Percentiles rank a stretch among this genome's conserved stretches.
phyloP scores from a whole-genome alignment of 768 basidiomycete genomes.

The Leccinum pellstonianum region DNA sequence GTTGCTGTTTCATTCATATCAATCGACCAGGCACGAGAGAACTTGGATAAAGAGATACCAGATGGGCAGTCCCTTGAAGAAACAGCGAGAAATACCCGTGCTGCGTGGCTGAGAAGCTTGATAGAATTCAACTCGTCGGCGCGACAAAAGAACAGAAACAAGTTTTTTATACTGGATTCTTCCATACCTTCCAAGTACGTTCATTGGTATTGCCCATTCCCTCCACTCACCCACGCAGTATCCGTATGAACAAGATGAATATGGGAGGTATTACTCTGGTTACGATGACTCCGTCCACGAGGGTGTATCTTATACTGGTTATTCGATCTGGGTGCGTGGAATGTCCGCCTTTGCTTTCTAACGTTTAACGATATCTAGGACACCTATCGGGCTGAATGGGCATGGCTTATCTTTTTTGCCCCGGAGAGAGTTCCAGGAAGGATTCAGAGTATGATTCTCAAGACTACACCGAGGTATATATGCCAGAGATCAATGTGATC shows the following conservation, averaged over 20 bases:
- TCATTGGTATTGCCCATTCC: not conserved
- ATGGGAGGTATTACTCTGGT: slow-evolving; percentile 69
- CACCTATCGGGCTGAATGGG: slow-evolving; percentile 77
- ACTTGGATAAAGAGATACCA: slow-evolving; percentile 49
- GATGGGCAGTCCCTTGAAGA: slow-evolving; percentile 48
- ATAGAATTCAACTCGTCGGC: slow-evolving; percentile 48
- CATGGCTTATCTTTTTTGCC: slow-evolving; percentile 72
- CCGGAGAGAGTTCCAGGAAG: slow-evolving; percentile 77
- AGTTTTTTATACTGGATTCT: slow-evolving; percentile 57
- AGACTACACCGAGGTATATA: slow-evolving; percentile 62
- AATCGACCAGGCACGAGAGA: slow-evolving; percentile 57
- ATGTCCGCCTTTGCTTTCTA: not conserved
- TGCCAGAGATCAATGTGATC: not conserved
- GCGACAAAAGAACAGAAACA: slow-evolving; percentile 47
- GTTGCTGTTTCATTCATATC: slow-evolving; percentile 78
- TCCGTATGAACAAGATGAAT: slow-evolving; percentile 73
- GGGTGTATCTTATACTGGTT: slow-evolving; percentile 74
- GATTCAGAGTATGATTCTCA: slow-evolving; percentile 74
- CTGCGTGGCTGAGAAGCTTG: slow-evolving; percentile 56
- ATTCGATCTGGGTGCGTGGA: slow-evolving; percentile 68
- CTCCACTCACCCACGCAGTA: slow-evolving; percentile 44
- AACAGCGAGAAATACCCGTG: slow-evolving; percentile 47
- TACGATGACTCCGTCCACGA: slow-evolving; percentile 66
- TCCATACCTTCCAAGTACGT: slow-evolving; percentile 58
- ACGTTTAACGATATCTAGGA: slow-evolving; percentile 45